A percentile compares a stretch with the other conserved stretches of the same genome.
These are phyloP conservation scores for Naematelia aurantialba DNA, from an alignment of 768 basidiomycete genomes.

Conservation along the genomic window DNA sequence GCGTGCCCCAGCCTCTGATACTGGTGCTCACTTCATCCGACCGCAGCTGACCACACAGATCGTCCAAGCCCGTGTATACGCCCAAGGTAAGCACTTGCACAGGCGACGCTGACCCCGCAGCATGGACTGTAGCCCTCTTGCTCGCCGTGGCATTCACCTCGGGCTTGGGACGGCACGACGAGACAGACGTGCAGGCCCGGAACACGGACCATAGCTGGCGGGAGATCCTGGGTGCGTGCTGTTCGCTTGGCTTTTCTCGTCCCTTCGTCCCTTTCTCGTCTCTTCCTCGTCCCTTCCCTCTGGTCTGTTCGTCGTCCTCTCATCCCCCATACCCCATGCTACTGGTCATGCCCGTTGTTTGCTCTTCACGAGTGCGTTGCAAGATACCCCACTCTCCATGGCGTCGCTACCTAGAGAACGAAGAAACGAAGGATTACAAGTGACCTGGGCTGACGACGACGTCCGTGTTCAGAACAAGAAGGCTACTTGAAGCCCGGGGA, in stretches of 20 bases:
- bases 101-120: constrained; percentile 9
- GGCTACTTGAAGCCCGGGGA: neutral
- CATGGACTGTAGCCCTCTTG: constrained; percentile 41
- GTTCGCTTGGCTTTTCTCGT: neutral
- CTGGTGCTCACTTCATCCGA: no score
- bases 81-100: constrained; percentile 34
- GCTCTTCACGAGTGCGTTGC: no score
- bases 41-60: constrained; percentile 24
- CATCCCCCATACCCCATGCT: no score
- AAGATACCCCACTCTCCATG: no score
- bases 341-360: no score
- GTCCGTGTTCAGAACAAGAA: neutral
- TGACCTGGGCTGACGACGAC: neutral
- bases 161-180: no score
- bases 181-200: constrained; percentile 12
- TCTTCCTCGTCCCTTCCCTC: neutral
- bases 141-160: constrained; percentile 40
- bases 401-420: no score
- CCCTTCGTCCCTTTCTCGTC: neutral
- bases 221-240: constrained; percentile 42
- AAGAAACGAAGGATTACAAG: no score
- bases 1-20: no score
- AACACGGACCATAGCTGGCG: constrained; percentile 44
- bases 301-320: neutral
- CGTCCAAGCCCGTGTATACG: constrained; percentile 50